Base-by-base conservation (phyloP, 441 rosid species). In the Adansonia grandidieri region DNA sequence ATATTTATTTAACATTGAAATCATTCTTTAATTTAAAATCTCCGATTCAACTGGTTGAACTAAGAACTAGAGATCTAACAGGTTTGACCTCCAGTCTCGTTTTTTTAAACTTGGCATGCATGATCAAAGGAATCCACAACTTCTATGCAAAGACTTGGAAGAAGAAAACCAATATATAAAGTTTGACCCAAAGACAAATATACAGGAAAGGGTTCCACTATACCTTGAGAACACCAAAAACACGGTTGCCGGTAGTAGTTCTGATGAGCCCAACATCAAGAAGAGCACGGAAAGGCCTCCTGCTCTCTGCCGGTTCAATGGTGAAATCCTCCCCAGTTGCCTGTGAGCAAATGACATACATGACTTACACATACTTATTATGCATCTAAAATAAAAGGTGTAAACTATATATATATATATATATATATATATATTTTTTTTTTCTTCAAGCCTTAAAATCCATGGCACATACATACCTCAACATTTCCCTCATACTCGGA, bases 241-340 rank as follows among this genome's bases (percentile, higher is more conserved):
- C 89, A 75, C 96, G 90, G 76, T 89, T 89, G 3, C 95, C 97
- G 2, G 97, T 92, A 51, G 97, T 91, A 64, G 95, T 92, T 80
- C 68, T 91, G 53, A 91, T 57, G 69, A 92, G 91, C 22, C 97
- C 97, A 77, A 92, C 97, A 85, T 92, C 97, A 64, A 92, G 95
- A 19, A 93, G 89, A 48, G 95, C 95, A 53, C 95, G 98, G 89
- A 93, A 93, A 1, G 97, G 97, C 81, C 96, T 88, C 82, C 93
- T 86, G 78, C 47, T 81, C 19, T 86, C 97, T 45, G 87, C 84
- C 42, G 93, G 95, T 73, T 93, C 97, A 61, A 91, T 90, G 1
- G 91, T 86, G 68, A 57, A 91, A 74, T 93, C 97, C 83, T 90
- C 97, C 3, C 97, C 97, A 48, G 87, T 85, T 14, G 94, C 97